phyloP scores from a whole-genome alignment of 2,329 filamentous ascomycete species.

The Aspergillus puulaauensis region DNA sequence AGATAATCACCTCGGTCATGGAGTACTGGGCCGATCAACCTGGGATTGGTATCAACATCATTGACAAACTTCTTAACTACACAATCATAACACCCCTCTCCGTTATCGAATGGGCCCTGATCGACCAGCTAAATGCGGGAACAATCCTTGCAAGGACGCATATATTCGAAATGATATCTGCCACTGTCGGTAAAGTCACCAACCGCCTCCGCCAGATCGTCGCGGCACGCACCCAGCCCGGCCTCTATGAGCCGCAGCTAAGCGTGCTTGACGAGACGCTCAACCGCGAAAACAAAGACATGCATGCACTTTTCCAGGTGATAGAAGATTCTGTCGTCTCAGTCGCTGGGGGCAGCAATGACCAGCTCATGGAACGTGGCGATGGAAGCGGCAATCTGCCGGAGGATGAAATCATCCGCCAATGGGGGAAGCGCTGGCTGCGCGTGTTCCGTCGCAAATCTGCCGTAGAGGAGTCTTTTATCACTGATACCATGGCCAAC shows the following conservation, averaged over 20 bases:
- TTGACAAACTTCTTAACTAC: slow-evolving; percentile 97
- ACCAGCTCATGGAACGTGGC: slow-evolving; percentile 68
- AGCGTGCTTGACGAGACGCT: slow-evolving; percentile 65
- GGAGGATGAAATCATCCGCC: slow-evolving; percentile 65
- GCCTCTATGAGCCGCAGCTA: slow-evolving; percentile 54
- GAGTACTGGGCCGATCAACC: slow-evolving; percentile 92
- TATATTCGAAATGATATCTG: slow-evolving; percentile 85
- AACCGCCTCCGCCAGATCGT: slow-evolving; percentile 81
- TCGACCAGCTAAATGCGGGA: slow-evolving; percentile 64
- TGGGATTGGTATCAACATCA: slow-evolving; percentile 84
- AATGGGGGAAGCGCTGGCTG: slow-evolving; percentile 85
- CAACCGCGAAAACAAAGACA: slow-evolving; percentile 67
- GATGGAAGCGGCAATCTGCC: slow-evolving; percentile 54
- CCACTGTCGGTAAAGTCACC: slow-evolving; percentile 87
- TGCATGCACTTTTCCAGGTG: slow-evolving; percentile 75
- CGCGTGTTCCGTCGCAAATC: slow-evolving; percentile 78
- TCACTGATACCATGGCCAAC: slow-evolving; percentile 55
- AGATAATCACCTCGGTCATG: slow-evolving; percentile 89
- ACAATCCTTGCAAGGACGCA: slow-evolving; percentile 70
- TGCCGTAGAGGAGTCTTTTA: slow-evolving; percentile 78
- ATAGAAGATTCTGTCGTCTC: slow-evolving; percentile 76
- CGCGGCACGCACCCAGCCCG: slow-evolving; percentile 58
- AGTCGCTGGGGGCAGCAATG: slow-evolving; percentile 71
- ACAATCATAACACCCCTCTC: slow-evolving; percentile 83
- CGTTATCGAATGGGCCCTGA: slow-evolving; percentile 87